Percentiles rank a stretch among this genome's conserved stretches.
These are phyloP conservation scores for rapeseed (Brassica napus) DNA, from an alignment of 345 rosid species.

Conservation along the genomic window Da-Ae NC_063448.1:22361501-22362000, in stretches of 20 bases:
- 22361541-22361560: conserved; percentile 12
- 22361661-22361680: conserved; percentile 28
- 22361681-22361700: conserved; percentile 30
- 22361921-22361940: conserved; percentile 89
- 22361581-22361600: conserved; percentile 71
- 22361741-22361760: conserved; percentile 72
- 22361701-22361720: conserved; percentile 45
- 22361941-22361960: conserved; percentile 86
- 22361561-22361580: conserved; percentile 50
- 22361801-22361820: conserved; percentile 36
- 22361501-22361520: conserved; percentile 12
- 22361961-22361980: conserved; percentile 28
- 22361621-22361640: conserved; percentile 37
- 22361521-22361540: conserved; percentile 22
- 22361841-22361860: conserved; percentile 46
- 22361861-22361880: conserved; percentile 40
- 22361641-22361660: conserved; percentile 25
- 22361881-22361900: conserved; percentile 49
- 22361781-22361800: conserved; percentile 48
- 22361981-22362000: conserved; percentile 34
- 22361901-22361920: conserved; percentile 45
- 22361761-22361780: conserved; percentile 39
- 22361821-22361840: conserved; percentile 36
- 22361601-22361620: conserved; percentile 71
- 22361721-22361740: conserved; percentile 52